These are phyloP conservation scores for Arthrinium phaeospermum DNA, from an alignment of 2,329 filamentous ascomycete species.

Conservation along the genomic window DNA sequence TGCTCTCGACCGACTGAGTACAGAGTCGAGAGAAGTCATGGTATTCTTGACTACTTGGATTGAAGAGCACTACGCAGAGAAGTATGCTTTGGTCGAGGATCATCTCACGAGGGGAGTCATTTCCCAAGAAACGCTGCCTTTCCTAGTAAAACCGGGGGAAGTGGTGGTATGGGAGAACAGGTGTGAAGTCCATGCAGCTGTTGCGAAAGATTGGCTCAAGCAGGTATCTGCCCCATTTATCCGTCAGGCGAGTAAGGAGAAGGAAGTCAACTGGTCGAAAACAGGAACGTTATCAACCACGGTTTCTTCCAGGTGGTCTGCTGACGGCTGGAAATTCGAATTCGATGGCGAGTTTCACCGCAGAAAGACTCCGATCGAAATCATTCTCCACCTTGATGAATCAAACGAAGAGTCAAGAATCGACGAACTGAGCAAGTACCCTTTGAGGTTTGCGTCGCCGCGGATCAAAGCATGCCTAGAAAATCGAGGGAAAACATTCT, in stretches of 20 bases:
- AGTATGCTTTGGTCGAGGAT: background rate
- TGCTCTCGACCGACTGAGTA: background rate
- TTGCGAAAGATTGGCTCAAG: background rate
- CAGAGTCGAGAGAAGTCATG: background rate
- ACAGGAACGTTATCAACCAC: background rate
- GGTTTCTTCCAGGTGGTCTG: background rate
- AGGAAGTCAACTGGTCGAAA: background rate
- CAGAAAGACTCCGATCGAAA: background rate
- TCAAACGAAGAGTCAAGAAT: background rate
- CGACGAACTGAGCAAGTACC: background rate
- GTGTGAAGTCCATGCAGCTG: background rate
- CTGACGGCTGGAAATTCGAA: background rate
- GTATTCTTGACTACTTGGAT: background rate
- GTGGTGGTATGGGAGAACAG: background rate
- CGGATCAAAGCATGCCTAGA: background rate
- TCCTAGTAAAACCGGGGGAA: background rate
- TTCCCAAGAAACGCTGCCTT: background rate
- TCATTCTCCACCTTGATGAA: background rate
- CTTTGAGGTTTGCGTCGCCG: background rate
- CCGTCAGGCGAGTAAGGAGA: background rate
- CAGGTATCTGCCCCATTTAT: background rate
- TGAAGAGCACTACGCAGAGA: background rate
- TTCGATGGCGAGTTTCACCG: background rate
- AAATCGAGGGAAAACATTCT: background rate
- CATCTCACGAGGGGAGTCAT: background rate